Evolutionary conservation across 1,139 yeast genomes (phyloP).

Genomic region (Hanseniaspora uvarum): DNA sequence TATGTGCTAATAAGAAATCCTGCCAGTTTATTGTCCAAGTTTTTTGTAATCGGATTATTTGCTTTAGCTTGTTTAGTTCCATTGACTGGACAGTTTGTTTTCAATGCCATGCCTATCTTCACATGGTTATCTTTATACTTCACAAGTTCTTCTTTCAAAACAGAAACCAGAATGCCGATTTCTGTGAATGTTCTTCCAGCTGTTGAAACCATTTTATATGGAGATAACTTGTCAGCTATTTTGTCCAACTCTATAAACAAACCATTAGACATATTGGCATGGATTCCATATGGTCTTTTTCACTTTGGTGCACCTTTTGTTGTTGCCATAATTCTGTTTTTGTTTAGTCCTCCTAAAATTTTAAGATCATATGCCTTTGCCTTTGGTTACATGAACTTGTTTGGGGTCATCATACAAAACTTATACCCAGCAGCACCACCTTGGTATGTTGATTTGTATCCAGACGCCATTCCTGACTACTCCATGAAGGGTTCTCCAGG

Average conservation of each 20-base stretch:
- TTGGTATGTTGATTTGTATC: constrained; percentile 85
- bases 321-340: constrained; percentile 64
- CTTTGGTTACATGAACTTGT: constrained; percentile 89
- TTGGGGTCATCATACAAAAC: constrained; percentile 75
- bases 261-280: constrained; percentile 70
- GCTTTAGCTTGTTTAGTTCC: constrained; percentile 47
- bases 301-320: constrained; percentile 88
- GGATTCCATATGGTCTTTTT: constrained; percentile 90
- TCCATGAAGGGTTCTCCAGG: constrained; percentile 94
- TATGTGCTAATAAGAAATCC: constrained; percentile 39
- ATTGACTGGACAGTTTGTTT: constrained; percentile 71
- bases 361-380: constrained; percentile 84
- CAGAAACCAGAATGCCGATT: constrained; percentile 74
- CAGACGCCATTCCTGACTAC: constrained; percentile 83
- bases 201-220: constrained; percentile 84
- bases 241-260: constrained; percentile 65
- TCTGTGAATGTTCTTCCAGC: constrained; percentile 88
- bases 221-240: constrained; percentile 81
- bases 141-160: constrained; percentile 67
- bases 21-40: constrained; percentile 30
- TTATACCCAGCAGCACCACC: constrained; percentile 95
- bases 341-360: constrained; percentile 89
- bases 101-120: constrained; percentile 74
- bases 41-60: constrained; percentile 26
- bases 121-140: constrained; percentile 84